Evolutionary conservation across 306 rosid genomes (phyloP), one percentile per base, ranked within the genome.

Genomic region (Pyrus communis): DNA sequence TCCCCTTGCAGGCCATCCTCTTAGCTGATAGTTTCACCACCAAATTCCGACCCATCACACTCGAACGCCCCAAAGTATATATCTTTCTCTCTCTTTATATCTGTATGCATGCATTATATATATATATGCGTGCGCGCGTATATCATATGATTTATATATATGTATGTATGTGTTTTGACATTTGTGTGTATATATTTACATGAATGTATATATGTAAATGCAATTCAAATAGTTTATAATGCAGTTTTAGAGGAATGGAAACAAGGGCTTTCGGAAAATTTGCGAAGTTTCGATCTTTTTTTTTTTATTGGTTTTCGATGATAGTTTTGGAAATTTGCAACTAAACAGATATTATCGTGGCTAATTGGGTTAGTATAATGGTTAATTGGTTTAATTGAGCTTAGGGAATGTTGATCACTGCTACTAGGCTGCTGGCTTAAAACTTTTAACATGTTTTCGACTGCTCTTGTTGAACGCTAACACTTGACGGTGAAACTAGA

Each of bases 41-140:
- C 63, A 89, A 88, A 84, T 96, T 96, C 87, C 88, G 93, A 63
- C 99, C 99, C 69, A 96, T 93, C 83, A 96, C 99, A 13, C 99
- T 96, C 21, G 96, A 96, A 82, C 97, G 98, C 76, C 98, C 99
- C 75, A 95, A 95, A 80, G 97, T 95, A 75, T 10, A 31, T 67
- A 18, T 55, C n/a, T 28, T 27, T 52, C 51, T 46, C 4, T n/a
- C 10, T 30, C 6, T 3, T 23, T 75, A 13, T 51, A 1, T 49
- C 4, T 22, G 5, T 22, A 62, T 22, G 2, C 28, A n/a, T 51
- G 21, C 21, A 17, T 51, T 21, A 7, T 59, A 40, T 21, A 7
- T 46, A 27, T 31, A 5, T 33, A 5, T 33, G 9, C 7, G 8
- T 1, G 38, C 7, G 8, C 40, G 2, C 14, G 0, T 9, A 9